Base-by-base conservation (phyloP, 2,329 filamentous ascomycete species). In the Pseudogymnoascus sp. region DNA sequence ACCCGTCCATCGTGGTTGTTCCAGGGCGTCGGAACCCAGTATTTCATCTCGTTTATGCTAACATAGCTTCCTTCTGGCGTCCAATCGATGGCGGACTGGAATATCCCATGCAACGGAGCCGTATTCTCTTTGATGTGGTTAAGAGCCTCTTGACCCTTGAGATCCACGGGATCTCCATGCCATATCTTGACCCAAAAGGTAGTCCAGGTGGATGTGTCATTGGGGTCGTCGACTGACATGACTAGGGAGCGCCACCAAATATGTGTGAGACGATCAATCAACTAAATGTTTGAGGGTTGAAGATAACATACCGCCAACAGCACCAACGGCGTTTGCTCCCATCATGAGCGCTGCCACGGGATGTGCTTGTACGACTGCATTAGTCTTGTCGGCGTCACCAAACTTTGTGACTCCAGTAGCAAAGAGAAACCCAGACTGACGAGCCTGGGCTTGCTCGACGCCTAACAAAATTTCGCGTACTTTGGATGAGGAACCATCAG, bases 61-160 rank as follows among this genome's bases (percentile, higher is more conserved):
- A 72, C 70, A 6, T 59, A 61, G 33, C 69, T 71, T 28, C 65
- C 70, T 14, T 71, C 68, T 0, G 70, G 69, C 1, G 74, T 74
- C 73, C 70, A 74, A 30, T 74, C 69, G 33, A 76, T 68, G 9
- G 69, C 68, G 4, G 67, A 70, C 35, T 70, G 68, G 63, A 74
- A 75, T 1, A 71, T 68, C 38, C 71, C 72, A 2, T 67, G 66
- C 9, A 74, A 60, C 2, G 62, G 63, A 3, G 63, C 60, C 4
- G 72, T 66, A 37, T 69, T 68, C 6, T 63, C 60, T 50, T 68
- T 69, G 59, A 75, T 60, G 43, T 70, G 69, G 14, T 68, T 57
- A 14, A 75, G 71, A 4, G 76, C 76, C 16, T 73, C 72, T 50
- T 71, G 68, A 25, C 74, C 76, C 2, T 67, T 68, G 4, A 76